Evolutionary conservation across 495 filamentous ascomycete genomes (phyloP).

Genomic region (Xylaria scruposa): DNA sequence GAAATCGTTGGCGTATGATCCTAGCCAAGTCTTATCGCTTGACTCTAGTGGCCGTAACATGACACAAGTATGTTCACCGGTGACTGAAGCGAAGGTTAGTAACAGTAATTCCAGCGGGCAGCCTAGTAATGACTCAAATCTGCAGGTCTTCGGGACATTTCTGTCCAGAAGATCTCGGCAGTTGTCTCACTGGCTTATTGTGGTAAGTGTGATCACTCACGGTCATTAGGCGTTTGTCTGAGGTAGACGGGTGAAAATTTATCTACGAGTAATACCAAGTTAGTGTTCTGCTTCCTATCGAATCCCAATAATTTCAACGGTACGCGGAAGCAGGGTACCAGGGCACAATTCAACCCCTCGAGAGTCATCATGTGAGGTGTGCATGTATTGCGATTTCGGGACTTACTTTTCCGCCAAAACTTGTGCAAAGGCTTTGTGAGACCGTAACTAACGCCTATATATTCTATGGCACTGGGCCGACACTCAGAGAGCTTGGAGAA

Average conservation of each 20-base stretch:
- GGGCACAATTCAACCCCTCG: background rate
- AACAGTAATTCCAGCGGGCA: background rate
- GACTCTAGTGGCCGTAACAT: conserved; percentile 83
- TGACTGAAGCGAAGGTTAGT: conserved; percentile 65
- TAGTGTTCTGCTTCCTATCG: background rate
- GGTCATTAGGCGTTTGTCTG: conserved; percentile 84
- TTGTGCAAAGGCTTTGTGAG: conserved; percentile 88
- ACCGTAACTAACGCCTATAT: conserved; percentile 93
- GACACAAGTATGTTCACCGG: conserved; percentile 96
- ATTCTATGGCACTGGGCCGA: conserved; percentile 81
- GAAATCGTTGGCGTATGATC: conserved; percentile 90
- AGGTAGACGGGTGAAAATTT: conserved; percentile 92
- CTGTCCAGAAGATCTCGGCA: background rate
- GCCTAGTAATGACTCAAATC: background rate
- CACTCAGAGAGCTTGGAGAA: conserved; percentile 89
- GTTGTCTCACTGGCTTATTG: background rate
- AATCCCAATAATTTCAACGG: background rate
- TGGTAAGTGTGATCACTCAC: conserved; percentile 3
- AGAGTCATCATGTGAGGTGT: background rate
- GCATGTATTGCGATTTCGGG: conserved; percentile 1
- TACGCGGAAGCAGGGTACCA: background rate
- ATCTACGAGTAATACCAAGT: conserved; percentile 32
- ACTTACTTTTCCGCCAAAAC: conserved; percentile 78
- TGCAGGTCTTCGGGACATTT: background rate
- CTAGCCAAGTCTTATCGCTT: conserved; percentile 78